Evolutionary conservation across 2,329 filamentous ascomycete species (phyloP).

Genomic region (Sporothrix curviconia): DNA sequence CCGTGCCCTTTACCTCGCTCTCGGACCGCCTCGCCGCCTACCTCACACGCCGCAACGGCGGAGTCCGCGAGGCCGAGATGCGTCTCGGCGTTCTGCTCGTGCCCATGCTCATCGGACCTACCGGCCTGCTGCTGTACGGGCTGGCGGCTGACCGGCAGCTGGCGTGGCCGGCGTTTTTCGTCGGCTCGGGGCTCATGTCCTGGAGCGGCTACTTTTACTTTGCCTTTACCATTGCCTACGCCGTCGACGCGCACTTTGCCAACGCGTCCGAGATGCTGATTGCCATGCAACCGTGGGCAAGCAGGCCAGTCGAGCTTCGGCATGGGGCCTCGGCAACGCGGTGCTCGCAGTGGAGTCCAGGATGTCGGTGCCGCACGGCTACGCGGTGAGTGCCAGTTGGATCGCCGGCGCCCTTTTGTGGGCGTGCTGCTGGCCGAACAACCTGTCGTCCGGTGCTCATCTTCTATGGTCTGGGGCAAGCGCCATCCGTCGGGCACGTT

Average conservation of each 20-base stretch:
- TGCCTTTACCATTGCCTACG: conserved; percentile 53
- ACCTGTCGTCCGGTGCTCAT: conserved; percentile 40
- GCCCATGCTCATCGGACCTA: conserved; percentile 34
- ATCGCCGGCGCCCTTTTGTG: conserved; percentile 45
- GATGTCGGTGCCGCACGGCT: no score
- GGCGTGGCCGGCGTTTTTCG: conserved; percentile 42
- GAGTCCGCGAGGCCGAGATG: conserved; percentile 44
- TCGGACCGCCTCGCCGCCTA: conserved; percentile 38
- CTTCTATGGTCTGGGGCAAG: conserved; percentile 47
- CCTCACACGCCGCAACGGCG: conserved; percentile 37
- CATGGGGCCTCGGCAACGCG: conserved; percentile 41
- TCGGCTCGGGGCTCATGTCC: conserved; percentile 42
- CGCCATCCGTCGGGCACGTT: conserved; percentile 39
- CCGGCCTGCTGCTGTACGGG: conserved; percentile 38
- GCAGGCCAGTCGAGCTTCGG: conserved; percentile 50
- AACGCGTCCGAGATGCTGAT: conserved; percentile 59
- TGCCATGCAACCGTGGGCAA: conserved; percentile 52
- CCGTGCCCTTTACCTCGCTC: conserved; percentile 38
- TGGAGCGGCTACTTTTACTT: conserved; percentile 50
- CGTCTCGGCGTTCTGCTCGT: conserved; percentile 34
- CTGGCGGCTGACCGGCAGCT: conserved; percentile 32
- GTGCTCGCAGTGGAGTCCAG: no score
- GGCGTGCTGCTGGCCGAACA: conserved; percentile 43
- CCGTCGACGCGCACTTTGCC: conserved; percentile 51
- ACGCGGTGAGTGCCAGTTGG: no score